These are phyloP conservation scores for Mortierella sp. DNA, from an alignment of 371 early-diverging fungal genomes.

Conservation along the genomic window DNA sequence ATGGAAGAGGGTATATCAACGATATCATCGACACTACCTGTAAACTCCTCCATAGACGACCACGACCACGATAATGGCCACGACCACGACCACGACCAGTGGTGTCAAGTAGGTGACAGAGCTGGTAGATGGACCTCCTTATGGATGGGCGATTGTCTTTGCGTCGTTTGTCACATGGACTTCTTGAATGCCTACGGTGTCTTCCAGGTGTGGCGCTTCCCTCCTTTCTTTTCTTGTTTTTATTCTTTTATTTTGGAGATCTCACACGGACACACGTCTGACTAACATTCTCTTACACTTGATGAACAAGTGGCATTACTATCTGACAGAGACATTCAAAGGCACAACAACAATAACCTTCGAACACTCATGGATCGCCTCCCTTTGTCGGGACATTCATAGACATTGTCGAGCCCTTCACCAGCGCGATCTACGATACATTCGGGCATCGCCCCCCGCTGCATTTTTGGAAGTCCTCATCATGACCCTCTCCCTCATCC, in stretches of 20 bases:
- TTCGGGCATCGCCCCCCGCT: slow-evolving; percentile 59
- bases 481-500: slow-evolving; percentile 64
- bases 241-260: no score
- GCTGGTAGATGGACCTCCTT: slow-evolving; percentile 26
- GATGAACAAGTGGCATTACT: not conserved
- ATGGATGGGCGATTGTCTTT: no score
- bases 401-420: slow-evolving; percentile 57
- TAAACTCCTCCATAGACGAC: slow-evolving; percentile 1
- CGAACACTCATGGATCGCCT: not conserved
- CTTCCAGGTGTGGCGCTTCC: slow-evolving; percentile 44
- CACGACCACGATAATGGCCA: not conserved
- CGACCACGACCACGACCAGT: not conserved
- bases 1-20: not conserved
- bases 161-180: no score
- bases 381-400: not conserved
- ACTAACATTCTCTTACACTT: no score
- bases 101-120: not conserved
- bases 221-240: no score
- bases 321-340: not conserved
- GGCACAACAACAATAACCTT: not conserved
- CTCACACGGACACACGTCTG: no score
- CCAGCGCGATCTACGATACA: slow-evolving; percentile 56
- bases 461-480: slow-evolving; percentile 60
- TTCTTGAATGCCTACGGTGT: slow-evolving; percentile 60
- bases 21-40: not conserved